These are phyloP conservation scores for Penicillium paneum DNA, from an alignment of 2,329 filamentous ascomycete genomes.

Conservation along the genomic window DNA sequence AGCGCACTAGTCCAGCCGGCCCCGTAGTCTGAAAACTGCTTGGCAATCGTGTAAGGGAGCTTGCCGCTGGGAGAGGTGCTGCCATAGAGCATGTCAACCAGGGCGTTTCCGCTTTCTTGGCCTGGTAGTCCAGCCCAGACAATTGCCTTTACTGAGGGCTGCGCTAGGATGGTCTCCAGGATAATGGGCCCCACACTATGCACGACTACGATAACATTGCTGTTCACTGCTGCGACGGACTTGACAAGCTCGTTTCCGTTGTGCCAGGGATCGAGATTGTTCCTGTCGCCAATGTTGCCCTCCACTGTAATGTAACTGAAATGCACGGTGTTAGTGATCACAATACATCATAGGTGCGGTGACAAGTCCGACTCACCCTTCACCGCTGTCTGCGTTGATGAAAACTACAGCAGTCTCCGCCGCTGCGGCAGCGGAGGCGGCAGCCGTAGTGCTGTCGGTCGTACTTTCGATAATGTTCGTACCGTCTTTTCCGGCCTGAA, in stretches of 20 bases:
- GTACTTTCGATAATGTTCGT: slow-evolving; percentile 45
- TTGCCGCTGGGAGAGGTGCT: slow-evolving; percentile 50
- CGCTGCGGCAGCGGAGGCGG: slow-evolving; percentile 36
- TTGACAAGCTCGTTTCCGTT: slow-evolving; percentile 48
- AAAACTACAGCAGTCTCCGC: slow-evolving; percentile 48
- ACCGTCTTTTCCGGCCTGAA: slow-evolving; percentile 35
- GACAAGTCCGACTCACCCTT: slow-evolving; percentile 32
- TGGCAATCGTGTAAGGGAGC: slow-evolving; percentile 61
- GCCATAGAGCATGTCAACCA: slow-evolving; percentile 49
- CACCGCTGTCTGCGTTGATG: slow-evolving; percentile 49
- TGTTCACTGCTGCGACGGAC: slow-evolving; percentile 56
- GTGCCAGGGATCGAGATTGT: slow-evolving; percentile 48
- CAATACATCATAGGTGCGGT: too few relatives aligned
- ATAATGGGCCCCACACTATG: slow-evolving; percentile 63
- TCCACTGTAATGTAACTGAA: slow-evolving; percentile 46
- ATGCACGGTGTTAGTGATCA: not conserved
- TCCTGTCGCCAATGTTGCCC: slow-evolving; percentile 56
- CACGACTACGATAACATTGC: slow-evolving; percentile 62
- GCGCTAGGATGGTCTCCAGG: slow-evolving; percentile 60
- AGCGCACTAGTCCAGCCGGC: slow-evolving; percentile 11
- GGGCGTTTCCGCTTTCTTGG: slow-evolving; percentile 48
- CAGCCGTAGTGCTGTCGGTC: slow-evolving; percentile 38
- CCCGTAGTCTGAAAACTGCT: slow-evolving; percentile 52
- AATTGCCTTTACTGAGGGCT: slow-evolving; percentile 62
- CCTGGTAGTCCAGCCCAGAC: slow-evolving; percentile 64